phyloP scores from a whole-genome alignment of 1,284 basidiomycete genomes.

The Boletus hoseneyae region DNA sequence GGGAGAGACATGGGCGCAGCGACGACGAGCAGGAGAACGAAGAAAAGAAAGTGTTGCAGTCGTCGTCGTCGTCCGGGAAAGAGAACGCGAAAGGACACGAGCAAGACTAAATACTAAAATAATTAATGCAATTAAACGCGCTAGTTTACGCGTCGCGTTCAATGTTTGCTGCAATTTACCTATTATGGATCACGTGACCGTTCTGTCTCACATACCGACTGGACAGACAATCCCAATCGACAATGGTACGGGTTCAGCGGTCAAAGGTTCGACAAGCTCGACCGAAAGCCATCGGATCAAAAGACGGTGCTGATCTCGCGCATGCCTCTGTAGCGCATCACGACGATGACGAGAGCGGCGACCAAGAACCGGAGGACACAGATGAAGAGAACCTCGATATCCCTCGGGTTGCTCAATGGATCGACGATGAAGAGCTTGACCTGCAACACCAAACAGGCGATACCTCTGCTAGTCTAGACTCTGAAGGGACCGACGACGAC shows the following conservation, averaged over 20 bases:
- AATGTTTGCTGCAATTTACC: slow-evolving; percentile 29
- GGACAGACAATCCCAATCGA: no score
- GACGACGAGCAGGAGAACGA: slow-evolving; percentile 14
- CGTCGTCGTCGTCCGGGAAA: slow-evolving; percentile 19
- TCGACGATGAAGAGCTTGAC: slow-evolving; percentile 48
- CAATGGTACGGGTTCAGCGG: background rate
- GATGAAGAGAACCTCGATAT: slow-evolving; percentile 40
- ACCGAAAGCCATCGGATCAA: slow-evolving; percentile 15
- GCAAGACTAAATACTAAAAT: slow-evolving; percentile 30
- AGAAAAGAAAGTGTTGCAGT: background rate
- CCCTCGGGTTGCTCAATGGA: slow-evolving; percentile 54
- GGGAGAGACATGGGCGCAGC: slow-evolving; percentile 42
- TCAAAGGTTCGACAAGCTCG: slow-evolving; percentile 13
- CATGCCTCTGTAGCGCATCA: background rate
- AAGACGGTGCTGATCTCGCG: background rate
- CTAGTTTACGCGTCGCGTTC: slow-evolving; percentile 36
- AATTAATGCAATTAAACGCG: slow-evolving; percentile 34
- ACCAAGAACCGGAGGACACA: slow-evolving; percentile 2
- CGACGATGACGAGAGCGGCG: background rate
- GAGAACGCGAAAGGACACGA: slow-evolving; percentile 1
- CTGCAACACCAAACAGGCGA: slow-evolving; percentile 23
- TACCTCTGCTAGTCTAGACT: slow-evolving; percentile 24
- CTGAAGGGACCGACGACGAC: slow-evolving; percentile 24
- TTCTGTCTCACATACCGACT: no score
- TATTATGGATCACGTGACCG: slow-evolving; percentile 18